Evolutionary conservation across 306 rosid genomes (phyloP), one percentile per base, ranked within the genome.

Genomic region (Prunus davidiana): DNA sequence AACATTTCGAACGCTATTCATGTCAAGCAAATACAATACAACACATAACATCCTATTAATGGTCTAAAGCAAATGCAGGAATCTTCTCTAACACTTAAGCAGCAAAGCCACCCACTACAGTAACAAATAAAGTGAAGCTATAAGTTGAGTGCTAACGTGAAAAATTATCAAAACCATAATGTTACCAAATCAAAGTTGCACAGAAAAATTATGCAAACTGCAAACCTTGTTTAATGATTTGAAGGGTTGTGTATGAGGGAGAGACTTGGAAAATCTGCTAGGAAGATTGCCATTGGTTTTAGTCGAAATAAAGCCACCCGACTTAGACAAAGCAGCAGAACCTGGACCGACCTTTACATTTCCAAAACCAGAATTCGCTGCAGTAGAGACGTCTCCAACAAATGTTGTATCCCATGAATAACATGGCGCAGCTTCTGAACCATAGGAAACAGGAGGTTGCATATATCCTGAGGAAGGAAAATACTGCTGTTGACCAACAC

Each of bases 381-480:
- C 89, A 76, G 82, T 86, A 27, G 74, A 84, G 76, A 75, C 73
- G 34, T 80, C 86, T 50, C 71, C 76, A 52, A 28, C 58, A 34
- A 77, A 80, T 51, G 84, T 34, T 47, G 87, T 55, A 75, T 78
- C 83, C 79, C 85, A 56, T 32, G 86, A 80, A 82, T 76, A 68
- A 79, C 80, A 80, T 76, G 88, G 80, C 50, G 79, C 28, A 62
- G 87, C 79, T 84, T 89, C 89, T 49, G 93, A 89, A 64, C 80
- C 83, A 75, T 76, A 79, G 13, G 77, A 61, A 69, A 82, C 90
- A 64, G 90, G 78, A 77, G 69, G 82, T 77, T 88, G 90, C 75
- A 84, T 67, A 82, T 79, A 82, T 25, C 82, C 89, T 43, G 88
- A 79, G 64, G 87, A 63, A 78, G 90, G 74, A 69, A 74, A 77